A percentile compares a stretch with the other conserved stretches of the same genome.
phyloP scores from a whole-genome alignment of 371 early-diverging fungal species.

The Synchytrium microbalum region DNA sequence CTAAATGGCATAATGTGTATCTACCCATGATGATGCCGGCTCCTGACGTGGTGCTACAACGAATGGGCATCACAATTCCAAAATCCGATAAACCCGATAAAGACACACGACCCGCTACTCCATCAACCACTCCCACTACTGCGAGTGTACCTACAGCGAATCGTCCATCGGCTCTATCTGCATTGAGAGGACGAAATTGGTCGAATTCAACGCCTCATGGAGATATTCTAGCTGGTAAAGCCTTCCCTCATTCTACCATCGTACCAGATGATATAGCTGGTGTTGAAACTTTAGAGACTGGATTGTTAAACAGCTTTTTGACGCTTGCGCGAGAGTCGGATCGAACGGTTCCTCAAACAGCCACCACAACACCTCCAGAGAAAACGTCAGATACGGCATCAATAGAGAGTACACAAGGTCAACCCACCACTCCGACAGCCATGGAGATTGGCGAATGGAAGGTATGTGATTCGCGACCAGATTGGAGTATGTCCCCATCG shows the following conservation, averaged over 20 bases:
- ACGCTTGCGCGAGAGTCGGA: constrained; percentile 12
- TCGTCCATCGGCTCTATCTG: background rate
- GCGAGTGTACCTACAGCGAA: background rate
- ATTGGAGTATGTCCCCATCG: too few species aligned
- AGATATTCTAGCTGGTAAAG: constrained; percentile 1
- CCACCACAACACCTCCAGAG: too few species aligned
- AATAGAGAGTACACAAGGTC: background rate
- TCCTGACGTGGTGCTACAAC: constrained; percentile 10
- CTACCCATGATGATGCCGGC: constrained; percentile 42
- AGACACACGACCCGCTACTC: background rate
- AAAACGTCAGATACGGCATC: too few species aligned
- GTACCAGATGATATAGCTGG: background rate
- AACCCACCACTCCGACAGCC: constrained; percentile 1
- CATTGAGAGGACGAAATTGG: background rate
- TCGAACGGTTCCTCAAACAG: background rate
- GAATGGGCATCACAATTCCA: constrained; percentile 2
- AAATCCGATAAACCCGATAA: background rate
- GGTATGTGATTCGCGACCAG: background rate
- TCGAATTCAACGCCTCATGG: background rate
- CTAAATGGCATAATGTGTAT: constrained; percentile 39
- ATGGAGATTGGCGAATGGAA: constrained; percentile 6
- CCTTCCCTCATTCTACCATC: constrained; percentile 9
- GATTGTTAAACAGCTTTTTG: constrained; percentile 13
- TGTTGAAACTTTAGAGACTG: constrained; percentile 12
- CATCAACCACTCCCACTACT: background rate